Percentiles rank a stretch among this genome's conserved stretches.
phyloP scores from a whole-genome alignment of 2,329 filamentous ascomycete genomes.

The Colletotrichum sp. region DNA sequence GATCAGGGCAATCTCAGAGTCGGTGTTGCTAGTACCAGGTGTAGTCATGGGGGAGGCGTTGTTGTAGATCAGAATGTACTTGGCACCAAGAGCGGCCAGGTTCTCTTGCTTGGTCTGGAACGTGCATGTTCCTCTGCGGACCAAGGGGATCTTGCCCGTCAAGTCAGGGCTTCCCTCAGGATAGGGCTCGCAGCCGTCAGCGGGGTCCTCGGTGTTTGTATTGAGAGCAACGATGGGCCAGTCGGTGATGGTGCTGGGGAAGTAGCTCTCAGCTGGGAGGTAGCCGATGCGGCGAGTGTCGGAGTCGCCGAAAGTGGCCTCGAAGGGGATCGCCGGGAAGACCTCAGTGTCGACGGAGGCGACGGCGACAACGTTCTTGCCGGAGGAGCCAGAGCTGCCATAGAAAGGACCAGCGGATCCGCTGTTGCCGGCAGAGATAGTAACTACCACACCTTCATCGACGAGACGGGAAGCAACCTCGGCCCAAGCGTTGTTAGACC shows the following conservation, averaged over 20 bases:
- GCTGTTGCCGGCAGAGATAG: slow-evolving; percentile 57
- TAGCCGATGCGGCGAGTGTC: slow-evolving; percentile 33
- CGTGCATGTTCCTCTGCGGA: slow-evolving; percentile 41
- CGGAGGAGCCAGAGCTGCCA: slow-evolving; percentile 43
- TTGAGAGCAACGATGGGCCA: slow-evolving; percentile 30
- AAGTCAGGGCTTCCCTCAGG: slow-evolving; percentile 25
- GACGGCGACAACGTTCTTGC: slow-evolving; percentile 45
- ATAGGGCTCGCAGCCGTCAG: slow-evolving; percentile 31
- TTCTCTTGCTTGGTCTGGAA: slow-evolving; percentile 31
- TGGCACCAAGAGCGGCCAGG: slow-evolving; percentile 28
- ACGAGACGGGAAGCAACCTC: slow-evolving; percentile 45
- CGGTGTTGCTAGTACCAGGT: slow-evolving; percentile 11
- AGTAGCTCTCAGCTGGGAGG: slow-evolving; percentile 36
- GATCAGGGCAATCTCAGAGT: slow-evolving; percentile 26
- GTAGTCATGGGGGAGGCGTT: slow-evolving; percentile 23
- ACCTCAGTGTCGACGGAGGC: slow-evolving; percentile 43
- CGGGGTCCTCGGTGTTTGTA: slow-evolving; percentile 26
- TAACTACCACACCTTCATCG: slow-evolving; percentile 51
- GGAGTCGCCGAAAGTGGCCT: slow-evolving; percentile 31
- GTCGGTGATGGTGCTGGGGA: slow-evolving; percentile 37
- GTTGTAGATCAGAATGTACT: slow-evolving; percentile 35
- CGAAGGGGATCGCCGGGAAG: slow-evolving; percentile 31
- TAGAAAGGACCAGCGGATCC: slow-evolving; percentile 54
- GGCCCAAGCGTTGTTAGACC: slow-evolving; percentile 32
- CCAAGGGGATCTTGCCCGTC: slow-evolving; percentile 36